Percentiles rank a stretch among this genome's conserved stretches.
Evolutionary conservation across 768 basidiomycete species (phyloP).

Genomic region (Naematelia encephala): DNA sequence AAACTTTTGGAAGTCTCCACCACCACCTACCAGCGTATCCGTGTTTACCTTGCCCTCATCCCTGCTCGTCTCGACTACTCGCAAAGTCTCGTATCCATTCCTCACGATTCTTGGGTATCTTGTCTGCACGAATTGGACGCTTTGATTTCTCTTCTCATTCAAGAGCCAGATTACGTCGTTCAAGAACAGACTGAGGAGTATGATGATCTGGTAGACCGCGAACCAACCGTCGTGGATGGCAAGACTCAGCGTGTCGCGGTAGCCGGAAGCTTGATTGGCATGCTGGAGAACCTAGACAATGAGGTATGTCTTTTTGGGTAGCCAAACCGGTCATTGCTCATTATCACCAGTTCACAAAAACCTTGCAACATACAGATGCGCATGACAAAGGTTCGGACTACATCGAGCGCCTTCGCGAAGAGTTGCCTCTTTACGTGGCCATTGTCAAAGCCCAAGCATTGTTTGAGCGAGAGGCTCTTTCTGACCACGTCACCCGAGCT

Average conservation of each 20-base stretch:
- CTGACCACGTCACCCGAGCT: conserved; percentile 77
- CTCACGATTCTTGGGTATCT: conserved; percentile 81
- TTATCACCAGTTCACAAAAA: conserved; percentile 95
- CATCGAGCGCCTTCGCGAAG: conserved; percentile 92
- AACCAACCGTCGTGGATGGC: conserved; percentile 60
- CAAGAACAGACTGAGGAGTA: conserved; percentile 82
- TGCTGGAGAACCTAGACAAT: conserved; percentile 92
- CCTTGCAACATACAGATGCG: conserved; percentile 95
- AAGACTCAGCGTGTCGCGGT: conserved; percentile 66
- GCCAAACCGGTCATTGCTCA: background rate
- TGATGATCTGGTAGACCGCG: conserved; percentile 80
- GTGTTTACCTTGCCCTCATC: conserved; percentile 87
- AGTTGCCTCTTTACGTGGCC: conserved; percentile 87
- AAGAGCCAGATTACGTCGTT: conserved; percentile 71
- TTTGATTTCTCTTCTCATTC: conserved; percentile 72
- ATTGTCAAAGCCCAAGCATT: conserved; percentile 88
- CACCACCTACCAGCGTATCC: conserved; percentile 87
- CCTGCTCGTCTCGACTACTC: conserved; percentile 95
- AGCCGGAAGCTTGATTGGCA: conserved; percentile 91
- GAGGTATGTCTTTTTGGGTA: too few relatives aligned
- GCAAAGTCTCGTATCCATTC: conserved; percentile 77
- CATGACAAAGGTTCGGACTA: conserved; percentile 88
- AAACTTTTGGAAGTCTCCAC: conserved; percentile 77
- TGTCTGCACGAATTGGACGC: conserved; percentile 86
- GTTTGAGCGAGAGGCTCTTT: conserved; percentile 75